Base-by-base conservation (phyloP, 805 yeast genomes). In the Candida wancherniae region DNA sequence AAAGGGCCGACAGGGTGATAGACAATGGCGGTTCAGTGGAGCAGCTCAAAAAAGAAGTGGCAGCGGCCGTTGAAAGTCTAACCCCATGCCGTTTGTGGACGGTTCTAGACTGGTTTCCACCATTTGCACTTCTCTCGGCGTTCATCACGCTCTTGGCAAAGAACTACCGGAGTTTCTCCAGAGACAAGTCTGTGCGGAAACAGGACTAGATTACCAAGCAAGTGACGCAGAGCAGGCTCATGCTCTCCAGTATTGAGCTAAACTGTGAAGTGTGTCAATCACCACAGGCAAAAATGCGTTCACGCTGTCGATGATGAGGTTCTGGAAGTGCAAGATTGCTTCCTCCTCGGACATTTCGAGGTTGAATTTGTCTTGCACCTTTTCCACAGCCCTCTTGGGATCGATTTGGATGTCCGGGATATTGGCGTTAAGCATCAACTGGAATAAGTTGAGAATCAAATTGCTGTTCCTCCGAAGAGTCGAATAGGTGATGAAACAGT, bases 191-290 rank as follows among this genome's bases (percentile, higher is more conserved):
- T n/a, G n/a, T n/a, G n/a, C n/a, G n/a, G n/a, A n/a, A n/a, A n/a
- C n/a, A n/a, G n/a, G n/a, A n/a, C n/a, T n/a, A n/a, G n/a, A n/a
- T n/a, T n/a, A 6, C 5, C 21, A 19, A 19, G 9, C 21, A 9
- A 9, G 11, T 6, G 14, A 10, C 14, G 5, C 6, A n/a, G 15
- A 22, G 12, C 15, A 22, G n/a, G n/a, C n/a, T 21, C 39, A 90
- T 0, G 97, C 87, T 39, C 98, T 66, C 98, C 98, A 94, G 53
- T 92, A 92, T 53, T 92, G 99, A 0, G 99, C 97, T 53, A 92
- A 69, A 58, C 90, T 86, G 56, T 92, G 99, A 31, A 92, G 62
- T 42, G 96, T 76, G 51, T 92, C 99, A 33, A 92, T 92, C 11
- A 94, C 95, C 51, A 88, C 88, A 0, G 98, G 97, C 36, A 90